These are phyloP conservation scores for Phialemonium atrogriseum DNA, from an alignment of 2,329 filamentous ascomycete species.

Conservation along the genomic window DNA sequence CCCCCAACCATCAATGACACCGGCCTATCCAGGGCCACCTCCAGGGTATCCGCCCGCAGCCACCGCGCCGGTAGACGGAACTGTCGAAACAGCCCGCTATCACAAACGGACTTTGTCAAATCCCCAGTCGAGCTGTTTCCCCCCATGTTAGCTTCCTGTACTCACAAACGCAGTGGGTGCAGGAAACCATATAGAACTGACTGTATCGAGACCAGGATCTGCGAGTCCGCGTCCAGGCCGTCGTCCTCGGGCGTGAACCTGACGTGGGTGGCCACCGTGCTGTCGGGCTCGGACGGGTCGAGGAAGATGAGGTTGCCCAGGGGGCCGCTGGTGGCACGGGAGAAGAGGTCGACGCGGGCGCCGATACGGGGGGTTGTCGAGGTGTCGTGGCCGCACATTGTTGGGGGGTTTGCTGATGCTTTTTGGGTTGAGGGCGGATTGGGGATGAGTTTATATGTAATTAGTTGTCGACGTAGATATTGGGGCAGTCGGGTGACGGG, in stretches of 20 bases:
- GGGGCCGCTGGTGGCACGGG: slow-evolving; percentile 1
- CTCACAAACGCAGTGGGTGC: too few relatives aligned
- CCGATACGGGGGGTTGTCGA: slow-evolving; percentile 14
- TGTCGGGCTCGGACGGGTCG: slow-evolving; percentile 11
- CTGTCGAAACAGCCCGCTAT: slow-evolving; percentile 13
- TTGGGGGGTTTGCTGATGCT: too few relatives aligned
- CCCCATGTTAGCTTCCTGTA: neutral
- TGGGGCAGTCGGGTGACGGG: too few relatives aligned
- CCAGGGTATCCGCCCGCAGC: neutral
- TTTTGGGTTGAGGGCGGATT: too few relatives aligned
- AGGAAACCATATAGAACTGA: too few relatives aligned
- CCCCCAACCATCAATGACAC: slow-evolving; percentile 12
- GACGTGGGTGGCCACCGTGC: slow-evolving; percentile 14
- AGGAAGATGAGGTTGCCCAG: slow-evolving; percentile 16
- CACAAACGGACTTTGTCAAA: slow-evolving; percentile 7
- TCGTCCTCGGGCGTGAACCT: slow-evolving; percentile 9
- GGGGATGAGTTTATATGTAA: too few relatives aligned
- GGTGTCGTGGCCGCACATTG: slow-evolving; percentile 12
- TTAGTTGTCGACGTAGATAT: too few relatives aligned
- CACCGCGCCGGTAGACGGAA: slow-evolving; percentile 9
- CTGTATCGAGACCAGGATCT: slow-evolving; percentile 16
- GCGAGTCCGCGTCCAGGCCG: neutral
- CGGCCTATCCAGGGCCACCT: slow-evolving; percentile 8
- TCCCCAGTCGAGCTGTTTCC: slow-evolving; percentile 1
- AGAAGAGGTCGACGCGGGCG: slow-evolving; percentile 17